Percentiles rank a stretch among this genome's conserved stretches.
phyloP scores from a whole-genome alignment of 192 early-diverging fungal genomes.

The Globomyces pollinis-pini region DNA sequence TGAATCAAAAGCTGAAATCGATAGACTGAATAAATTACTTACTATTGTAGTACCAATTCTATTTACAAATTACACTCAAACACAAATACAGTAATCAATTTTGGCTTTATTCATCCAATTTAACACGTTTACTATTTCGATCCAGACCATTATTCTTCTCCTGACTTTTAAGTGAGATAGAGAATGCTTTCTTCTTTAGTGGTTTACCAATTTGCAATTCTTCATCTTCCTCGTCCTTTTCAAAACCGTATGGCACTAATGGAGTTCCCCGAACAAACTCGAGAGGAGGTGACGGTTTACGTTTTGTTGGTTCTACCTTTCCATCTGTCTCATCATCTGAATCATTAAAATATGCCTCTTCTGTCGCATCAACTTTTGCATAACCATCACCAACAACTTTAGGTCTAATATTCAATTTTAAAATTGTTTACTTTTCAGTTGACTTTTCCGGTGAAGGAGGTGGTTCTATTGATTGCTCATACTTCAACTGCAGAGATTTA shows the following conservation, averaged over 20 bases:
- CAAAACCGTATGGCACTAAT: slow-evolving; percentile 14
- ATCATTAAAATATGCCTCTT: slow-evolving; percentile 78
- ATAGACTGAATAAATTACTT: no score
- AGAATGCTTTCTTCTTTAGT: no score
- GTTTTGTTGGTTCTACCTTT: neutral
- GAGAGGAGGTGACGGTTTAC: neutral
- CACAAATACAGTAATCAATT: no score
- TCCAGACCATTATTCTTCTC: no score
- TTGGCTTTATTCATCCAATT: no score
- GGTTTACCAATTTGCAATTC: slow-evolving; percentile 20
- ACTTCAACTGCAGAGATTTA: slow-evolving; percentile 40
- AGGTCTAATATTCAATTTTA: neutral
- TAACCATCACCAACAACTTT: slow-evolving; percentile 27
- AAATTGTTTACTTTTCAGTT: slow-evolving; percentile 9
- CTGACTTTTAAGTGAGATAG: no score
- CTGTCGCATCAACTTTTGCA: slow-evolving; percentile 54
- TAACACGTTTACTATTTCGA: no score
- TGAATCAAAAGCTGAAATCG: no score
- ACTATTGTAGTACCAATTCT: no score
- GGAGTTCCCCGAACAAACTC: slow-evolving; percentile 16
- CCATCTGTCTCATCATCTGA: slow-evolving; percentile 27
- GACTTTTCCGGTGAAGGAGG: slow-evolving; percentile 24
- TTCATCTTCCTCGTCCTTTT: slow-evolving; percentile 19
- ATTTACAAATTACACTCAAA: no score
- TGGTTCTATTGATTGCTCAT: slow-evolving; percentile 60